Evolutionary conservation across 352 stramenopile genomes (phyloP).

Genomic region (Halophytophthora batemanensis): DNA sequence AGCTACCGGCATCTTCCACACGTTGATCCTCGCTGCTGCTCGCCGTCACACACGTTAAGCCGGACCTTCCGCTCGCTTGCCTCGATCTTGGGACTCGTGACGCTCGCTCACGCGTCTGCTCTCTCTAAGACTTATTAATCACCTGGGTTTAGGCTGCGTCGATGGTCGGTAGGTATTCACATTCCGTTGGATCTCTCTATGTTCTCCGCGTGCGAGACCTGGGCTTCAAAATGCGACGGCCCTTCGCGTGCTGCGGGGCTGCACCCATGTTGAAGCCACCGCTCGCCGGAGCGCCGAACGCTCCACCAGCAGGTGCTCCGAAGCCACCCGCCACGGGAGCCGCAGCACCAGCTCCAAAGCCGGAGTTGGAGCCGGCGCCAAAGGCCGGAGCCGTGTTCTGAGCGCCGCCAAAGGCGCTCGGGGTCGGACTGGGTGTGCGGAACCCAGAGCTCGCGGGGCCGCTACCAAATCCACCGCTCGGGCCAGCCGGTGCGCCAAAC

Average conservation of each 20-base stretch:
- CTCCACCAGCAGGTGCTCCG: constrained; percentile 26
- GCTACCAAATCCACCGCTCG: constrained; percentile 25
- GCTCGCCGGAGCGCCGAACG: constrained; percentile 32
- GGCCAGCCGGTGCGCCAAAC: constrained; percentile 23
- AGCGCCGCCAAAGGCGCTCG: constrained; percentile 19
- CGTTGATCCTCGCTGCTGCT: too few species aligned
- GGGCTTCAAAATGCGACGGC: constrained; percentile 65
- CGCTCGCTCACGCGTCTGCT: too few species aligned
- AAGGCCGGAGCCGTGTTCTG: constrained; percentile 11
- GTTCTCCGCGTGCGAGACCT: constrained; percentile 26
- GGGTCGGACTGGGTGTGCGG: constrained; percentile 23
- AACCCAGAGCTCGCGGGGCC: constrained; percentile 30
- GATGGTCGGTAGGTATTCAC: too few species aligned
- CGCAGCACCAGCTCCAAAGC: constrained; percentile 20
- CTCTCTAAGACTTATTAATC: too few species aligned
- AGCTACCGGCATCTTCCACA: too few species aligned
- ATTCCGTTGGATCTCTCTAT: constrained; percentile 15
- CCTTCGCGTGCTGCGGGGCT: constrained; percentile 43
- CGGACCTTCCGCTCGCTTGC: too few species aligned
- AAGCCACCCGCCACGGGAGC: constrained; percentile 23
- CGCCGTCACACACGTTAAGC: too few species aligned
- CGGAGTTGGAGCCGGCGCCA: constrained; percentile 12
- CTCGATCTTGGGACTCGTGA: too few species aligned
- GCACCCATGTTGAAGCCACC: constrained; percentile 70
- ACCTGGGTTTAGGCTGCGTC: too few species aligned